phyloP scores from a whole-genome alignment of 139 green algal species.

The Chlorella sorokiniana region DNA sequence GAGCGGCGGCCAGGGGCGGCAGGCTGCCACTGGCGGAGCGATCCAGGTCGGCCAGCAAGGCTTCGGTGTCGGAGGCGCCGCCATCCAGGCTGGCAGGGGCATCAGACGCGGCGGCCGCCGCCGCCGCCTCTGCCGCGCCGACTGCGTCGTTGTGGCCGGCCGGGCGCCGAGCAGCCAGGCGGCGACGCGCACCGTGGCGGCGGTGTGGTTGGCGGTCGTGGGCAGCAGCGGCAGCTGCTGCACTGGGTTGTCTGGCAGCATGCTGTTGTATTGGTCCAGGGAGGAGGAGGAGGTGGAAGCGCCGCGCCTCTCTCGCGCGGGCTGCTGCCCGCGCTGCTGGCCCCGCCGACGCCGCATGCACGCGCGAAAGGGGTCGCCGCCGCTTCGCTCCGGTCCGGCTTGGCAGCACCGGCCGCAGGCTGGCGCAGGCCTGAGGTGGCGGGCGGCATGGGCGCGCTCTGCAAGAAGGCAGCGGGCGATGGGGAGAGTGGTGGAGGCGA shows the following conservation, averaged over 20 bases:
- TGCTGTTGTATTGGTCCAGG: constrained; percentile 23
- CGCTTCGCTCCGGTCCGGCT: not conserved
- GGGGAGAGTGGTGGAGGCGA: no score
- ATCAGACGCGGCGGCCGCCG: not conserved
- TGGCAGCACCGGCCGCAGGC: not conserved
- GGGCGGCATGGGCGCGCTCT: not conserved
- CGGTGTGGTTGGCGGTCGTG: not conserved
- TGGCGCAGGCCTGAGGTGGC: not conserved
- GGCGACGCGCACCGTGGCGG: not conserved
- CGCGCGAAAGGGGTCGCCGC: not conserved
- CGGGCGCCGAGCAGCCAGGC: constrained; percentile 13
- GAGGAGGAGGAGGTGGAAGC: not conserved
- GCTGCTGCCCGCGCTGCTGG: not conserved
- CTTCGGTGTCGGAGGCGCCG: not conserved
- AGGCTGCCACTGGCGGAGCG: not conserved
- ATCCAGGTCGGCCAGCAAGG: not conserved
- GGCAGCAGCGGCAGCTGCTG: constrained; percentile 24
- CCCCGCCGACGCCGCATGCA: not conserved
- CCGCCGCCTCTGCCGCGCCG: not conserved
- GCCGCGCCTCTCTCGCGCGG: not conserved
- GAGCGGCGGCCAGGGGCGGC: not conserved
- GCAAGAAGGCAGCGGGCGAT: no score
- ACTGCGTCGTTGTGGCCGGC: not conserved
- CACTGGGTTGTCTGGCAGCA: constrained; percentile 16
- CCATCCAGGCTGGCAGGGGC: not conserved